Base-by-base conservation (phyloP, 2,329 filamentous ascomycete genomes). In the Ophiostoma populinum region DNA sequence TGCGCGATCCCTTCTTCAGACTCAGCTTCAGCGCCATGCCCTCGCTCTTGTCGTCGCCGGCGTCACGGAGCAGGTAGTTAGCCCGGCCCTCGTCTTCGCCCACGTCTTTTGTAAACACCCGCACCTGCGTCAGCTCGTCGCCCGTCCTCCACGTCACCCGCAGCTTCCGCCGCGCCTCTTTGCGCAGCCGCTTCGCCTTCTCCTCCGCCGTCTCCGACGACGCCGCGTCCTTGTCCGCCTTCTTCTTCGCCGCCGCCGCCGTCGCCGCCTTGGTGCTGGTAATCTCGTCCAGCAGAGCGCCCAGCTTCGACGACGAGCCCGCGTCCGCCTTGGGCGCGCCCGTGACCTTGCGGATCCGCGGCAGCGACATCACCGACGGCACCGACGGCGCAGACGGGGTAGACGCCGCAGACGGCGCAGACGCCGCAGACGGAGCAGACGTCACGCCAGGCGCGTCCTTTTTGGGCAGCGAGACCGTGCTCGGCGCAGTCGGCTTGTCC, bases 131-230 rank as follows among this genome's bases (percentile, higher is more conserved):
- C 20, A 87, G 62, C 20, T 72, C 67, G 13, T 66, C 58, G 33
- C 77, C 78, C 1, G 71, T 64, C 48, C 75, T 80, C 64, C 79
- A 87, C 6, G 58, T 66, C 6, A 87, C 80, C 10, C 74, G 67
- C 16, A 85, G 58, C 42, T 77, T 71, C 24, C 77, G 67, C 32
- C 80, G 67, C 39, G 70, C 65, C 49, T 85, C 78, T 47, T 82
- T 85, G 24, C 78, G 70, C 5, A 82, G 57, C 9, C 80, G 69
- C 46, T 72, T 78, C 2, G 63, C 58, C 45, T 63, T 74, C 49
- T 82, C 67, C 46, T 80, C 75, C 0, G 71, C 58, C 0, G 75
- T 82, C 51, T 86, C 80, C 0, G 63, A 57, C 1, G 60, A 55
- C 7, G 34, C 16, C 2, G 11, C 25, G n/a, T 31, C 39, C 13